These are phyloP conservation scores for Triticum dicoccoides DNA, from an alignment of 176 grass and related monocot genomes.

Conservation along the genomic window DNA sequence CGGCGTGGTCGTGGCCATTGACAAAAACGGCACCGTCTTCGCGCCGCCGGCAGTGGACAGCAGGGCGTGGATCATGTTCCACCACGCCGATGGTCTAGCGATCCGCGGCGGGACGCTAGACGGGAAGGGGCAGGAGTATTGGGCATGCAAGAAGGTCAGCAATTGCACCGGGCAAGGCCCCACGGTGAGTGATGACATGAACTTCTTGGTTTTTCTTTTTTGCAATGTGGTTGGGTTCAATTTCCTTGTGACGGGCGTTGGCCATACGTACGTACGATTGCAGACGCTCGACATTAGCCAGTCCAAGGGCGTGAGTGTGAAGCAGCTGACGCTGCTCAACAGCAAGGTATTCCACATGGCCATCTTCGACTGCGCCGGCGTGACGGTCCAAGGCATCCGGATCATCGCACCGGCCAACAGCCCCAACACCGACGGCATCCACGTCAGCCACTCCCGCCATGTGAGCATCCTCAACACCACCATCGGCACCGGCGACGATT, in stretches of 20 bases:
- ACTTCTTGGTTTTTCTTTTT: background rate
- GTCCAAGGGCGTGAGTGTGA: conserved; percentile 42
- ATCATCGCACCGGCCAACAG: conserved; percentile 58
- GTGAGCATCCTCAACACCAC: conserved; percentile 28
- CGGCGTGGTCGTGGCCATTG: conserved; percentile 32
- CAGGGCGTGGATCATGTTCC: conserved; percentile 53
- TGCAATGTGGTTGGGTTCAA: background rate
- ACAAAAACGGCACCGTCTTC: conserved; percentile 47
- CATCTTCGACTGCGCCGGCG: conserved; percentile 41
- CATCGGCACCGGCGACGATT: conserved; percentile 65
- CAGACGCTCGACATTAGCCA: conserved; percentile 54
- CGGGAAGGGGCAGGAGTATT: conserved; percentile 41
- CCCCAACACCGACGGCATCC: conserved; percentile 75
- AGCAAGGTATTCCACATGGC: conserved; percentile 56
- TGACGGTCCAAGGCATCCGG: conserved; percentile 30
- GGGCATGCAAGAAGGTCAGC: conserved; percentile 49
- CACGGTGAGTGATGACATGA: conserved; percentile 20
- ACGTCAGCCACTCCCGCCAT: conserved; percentile 39
- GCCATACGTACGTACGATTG: background rate
- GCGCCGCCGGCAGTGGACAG: conserved; percentile 29
- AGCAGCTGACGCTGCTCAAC: conserved; percentile 32
- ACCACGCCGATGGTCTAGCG: conserved; percentile 54
- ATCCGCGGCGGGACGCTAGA: conserved; percentile 54
- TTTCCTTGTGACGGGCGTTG: background rate
- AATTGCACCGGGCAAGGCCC: conserved; percentile 30